Base-by-base conservation (phyloP, 2,329 filamentous ascomycete species). In the Plenodomus biglobosus region DNA sequence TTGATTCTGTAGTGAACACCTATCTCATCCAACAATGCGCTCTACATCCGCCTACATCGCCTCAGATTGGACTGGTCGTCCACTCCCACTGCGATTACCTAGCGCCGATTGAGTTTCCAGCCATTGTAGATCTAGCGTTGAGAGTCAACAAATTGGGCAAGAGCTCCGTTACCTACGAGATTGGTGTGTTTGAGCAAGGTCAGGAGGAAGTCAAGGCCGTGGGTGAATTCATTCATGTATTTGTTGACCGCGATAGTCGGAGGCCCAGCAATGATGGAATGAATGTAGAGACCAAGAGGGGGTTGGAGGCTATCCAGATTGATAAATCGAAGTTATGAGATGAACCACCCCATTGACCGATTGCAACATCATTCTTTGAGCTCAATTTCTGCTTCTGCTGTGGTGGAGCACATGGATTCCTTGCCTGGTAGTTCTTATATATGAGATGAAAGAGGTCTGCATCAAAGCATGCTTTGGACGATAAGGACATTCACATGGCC, bases 71-170 rank as follows among this genome's bases (percentile, higher is more conserved):
- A 18, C 81, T 97, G 20, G 90, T 94, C 40, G 92, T 92, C 1
- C 88, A 91, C 65, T 87, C 88, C 1, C 86, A 91, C 68, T 92
- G 86, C 64, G 86, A 95, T 74, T 96, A 90, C 73, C 89, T 96
- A 65, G 83, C 85, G 0, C 86, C 88, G 0, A 84, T 94, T 36
- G 83, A 86, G 3, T 96, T 92, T 62, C 92, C 92, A 0, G 85
- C 87, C 30, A 79, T 91, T 2, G 82, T 95, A 0, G 90, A 96
- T 59, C 78, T 96, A 3, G 89, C 85, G 1, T 73, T 97, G 37
- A 81, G 91, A 11, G 90, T 96, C 30, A 88, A 87, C 58, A 92
- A 87, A 71, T 79, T 97, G 7, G 91, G 92, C 3, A 88, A 84
- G 59, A 90, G 88, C 20, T 96, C 90, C 64, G 91, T 95, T 8